These are phyloP conservation scores for Abelmoschus esculentus DNA, from an alignment of 345 rosid genomes.

Conservation along the genomic window DNA sequence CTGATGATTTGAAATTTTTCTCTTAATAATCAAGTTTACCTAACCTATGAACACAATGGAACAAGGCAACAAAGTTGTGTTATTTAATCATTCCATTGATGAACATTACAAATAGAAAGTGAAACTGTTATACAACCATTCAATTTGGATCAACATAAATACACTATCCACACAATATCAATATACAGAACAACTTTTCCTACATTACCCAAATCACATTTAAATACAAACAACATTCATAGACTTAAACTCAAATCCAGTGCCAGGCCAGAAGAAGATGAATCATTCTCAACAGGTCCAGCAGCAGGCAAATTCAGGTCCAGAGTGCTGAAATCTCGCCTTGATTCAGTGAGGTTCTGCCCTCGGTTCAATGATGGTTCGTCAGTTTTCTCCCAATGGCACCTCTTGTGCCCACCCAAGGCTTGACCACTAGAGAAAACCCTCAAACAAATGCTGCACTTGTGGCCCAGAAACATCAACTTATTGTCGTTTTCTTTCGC, in stretches of 20 bases:
- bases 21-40: not conserved
- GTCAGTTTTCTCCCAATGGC: slow-evolving; percentile 52
- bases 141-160: not conserved
- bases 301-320: slow-evolving; percentile 65
- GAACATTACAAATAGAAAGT: not conserved
- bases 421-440: slow-evolving; percentile 69
- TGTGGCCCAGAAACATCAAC: slow-evolving; percentile 33
- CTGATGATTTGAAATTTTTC: too few species aligned
- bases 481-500: slow-evolving; percentile 12
- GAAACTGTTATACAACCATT: not conserved
- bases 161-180: slow-evolving; percentile 6
- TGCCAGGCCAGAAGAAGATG: slow-evolving; percentile 33
- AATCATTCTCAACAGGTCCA: slow-evolving; percentile 29
- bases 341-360: not conserved
- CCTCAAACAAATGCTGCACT: slow-evolving; percentile 54
- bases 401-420: slow-evolving; percentile 67
- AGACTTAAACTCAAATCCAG: slow-evolving; percentile 74
- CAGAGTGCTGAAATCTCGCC: slow-evolving; percentile 19
- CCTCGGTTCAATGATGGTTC: slow-evolving; percentile 21
- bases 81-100: too few species aligned
- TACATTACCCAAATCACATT: slow-evolving; percentile 15
- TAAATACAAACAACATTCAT: slow-evolving; percentile 14
- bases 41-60: too few species aligned
- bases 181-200: slow-evolving; percentile 7
- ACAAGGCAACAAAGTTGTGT: too few species aligned